Evolutionary conservation across 257 asterid species (phyloP).

Genomic region (Paulownia fortunei): DNA sequence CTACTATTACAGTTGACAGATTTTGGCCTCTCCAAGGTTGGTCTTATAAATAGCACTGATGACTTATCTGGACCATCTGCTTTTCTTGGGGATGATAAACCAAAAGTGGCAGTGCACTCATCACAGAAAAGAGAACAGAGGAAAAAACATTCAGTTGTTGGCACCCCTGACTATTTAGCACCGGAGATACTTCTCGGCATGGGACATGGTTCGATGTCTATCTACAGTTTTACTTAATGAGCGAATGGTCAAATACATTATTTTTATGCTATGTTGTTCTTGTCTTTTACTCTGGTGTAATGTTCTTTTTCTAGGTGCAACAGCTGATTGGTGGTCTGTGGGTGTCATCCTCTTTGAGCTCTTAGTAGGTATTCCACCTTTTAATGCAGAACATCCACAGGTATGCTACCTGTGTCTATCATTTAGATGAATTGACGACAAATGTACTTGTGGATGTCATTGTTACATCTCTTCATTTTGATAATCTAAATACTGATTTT

Average conservation of each 20-base stretch:
- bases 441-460: slow-evolving; percentile 4
- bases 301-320: slow-evolving; percentile 59
- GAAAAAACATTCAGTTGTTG: slow-evolving; percentile 80
- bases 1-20: slow-evolving; percentile 89
- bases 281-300: slow-evolving; percentile 4
- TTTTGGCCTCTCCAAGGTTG: slow-evolving; percentile 98
- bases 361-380: slow-evolving; percentile 91
- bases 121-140: slow-evolving; percentile 73
- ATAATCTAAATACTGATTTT: background rate
- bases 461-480: slow-evolving; percentile 22
- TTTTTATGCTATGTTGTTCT: slow-evolving; percentile 5
- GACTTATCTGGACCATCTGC: slow-evolving; percentile 92
- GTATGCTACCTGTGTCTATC: slow-evolving; percentile 57
- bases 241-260: background rate
- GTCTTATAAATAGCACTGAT: slow-evolving; percentile 95
- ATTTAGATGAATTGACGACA: slow-evolving; percentile 20
- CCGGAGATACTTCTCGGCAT: slow-evolving; percentile 99
- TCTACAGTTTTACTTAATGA: slow-evolving; percentile 23
- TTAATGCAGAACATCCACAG: slow-evolving; percentile 90
- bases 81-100: slow-evolving; percentile 72
- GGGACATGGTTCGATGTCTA: slow-evolving; percentile 82
- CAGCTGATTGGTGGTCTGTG: slow-evolving; percentile 99
- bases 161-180: slow-evolving; percentile 99
- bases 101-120: slow-evolving; percentile 51
- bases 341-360: slow-evolving; percentile 91